A percentile compares a stretch with the other conserved stretches of the same genome.
These are phyloP conservation scores for Pleurotus tuber-regium DNA, from an alignment of 768 basidiomycete species.

Conservation along the genomic window DNA sequence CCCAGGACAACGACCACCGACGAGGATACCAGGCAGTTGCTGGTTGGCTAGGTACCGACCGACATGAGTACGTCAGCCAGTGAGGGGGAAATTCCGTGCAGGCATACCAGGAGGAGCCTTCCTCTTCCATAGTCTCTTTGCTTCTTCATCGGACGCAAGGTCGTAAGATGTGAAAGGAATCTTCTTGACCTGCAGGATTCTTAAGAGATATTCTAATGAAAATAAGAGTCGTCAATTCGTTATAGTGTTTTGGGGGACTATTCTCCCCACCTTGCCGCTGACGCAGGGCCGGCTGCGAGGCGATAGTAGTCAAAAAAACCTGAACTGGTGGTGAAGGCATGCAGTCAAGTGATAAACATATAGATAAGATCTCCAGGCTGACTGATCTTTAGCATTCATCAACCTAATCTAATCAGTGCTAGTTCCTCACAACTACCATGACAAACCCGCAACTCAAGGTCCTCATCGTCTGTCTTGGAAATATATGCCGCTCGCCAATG, in stretches of 20 bases:
- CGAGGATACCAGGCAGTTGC: slow-evolving; percentile 79
- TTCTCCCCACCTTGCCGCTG: slow-evolving; percentile 66
- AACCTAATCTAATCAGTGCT: slow-evolving; percentile 4
- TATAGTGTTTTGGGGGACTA: neutral
- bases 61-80: too few relatives aligned
- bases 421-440: neutral
- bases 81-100: slow-evolving; percentile 12
- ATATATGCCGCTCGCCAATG: slow-evolving; percentile 90
- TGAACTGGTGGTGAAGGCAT: slow-evolving; percentile 87
- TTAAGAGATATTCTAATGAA: slow-evolving; percentile 70
- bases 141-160: slow-evolving; percentile 79
- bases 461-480: slow-evolving; percentile 74
- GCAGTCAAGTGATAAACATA: too few relatives aligned
- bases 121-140: slow-evolving; percentile 77
- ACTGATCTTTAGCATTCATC: slow-evolving; percentile 5
- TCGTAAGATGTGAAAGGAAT: slow-evolving; percentile 81
- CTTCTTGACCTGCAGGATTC: slow-evolving; percentile 84
- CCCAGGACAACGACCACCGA: slow-evolving; percentile 74
- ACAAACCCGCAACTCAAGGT: slow-evolving; percentile 41
- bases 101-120: slow-evolving; percentile 66
- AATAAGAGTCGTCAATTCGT: too few relatives aligned
- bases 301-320: slow-evolving; percentile 85
- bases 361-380: neutral
- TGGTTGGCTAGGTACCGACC: slow-evolving; percentile 70
- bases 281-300: slow-evolving; percentile 72